Evolutionary conservation across 2,329 filamentous ascomycete species (phyloP), one percentile per base, ranked within the genome.

Genomic region (Cladophialophora exuberans): DNA sequence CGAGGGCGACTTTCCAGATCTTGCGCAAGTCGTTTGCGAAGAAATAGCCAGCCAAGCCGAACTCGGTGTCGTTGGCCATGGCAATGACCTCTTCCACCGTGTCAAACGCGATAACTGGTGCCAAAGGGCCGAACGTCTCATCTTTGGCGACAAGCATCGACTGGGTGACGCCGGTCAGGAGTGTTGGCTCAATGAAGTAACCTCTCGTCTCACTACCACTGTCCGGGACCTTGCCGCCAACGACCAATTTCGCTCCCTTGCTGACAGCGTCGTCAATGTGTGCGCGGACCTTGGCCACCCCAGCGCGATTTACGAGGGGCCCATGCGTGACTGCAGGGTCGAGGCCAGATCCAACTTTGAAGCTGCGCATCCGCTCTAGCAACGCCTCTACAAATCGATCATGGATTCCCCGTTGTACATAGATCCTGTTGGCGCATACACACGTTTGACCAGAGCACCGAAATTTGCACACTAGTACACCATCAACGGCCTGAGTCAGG

Each of bases 261-360:
- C 43, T 23, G 13, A 64, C 45, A 1, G 61, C 62, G 22, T 64
- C 62, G 20, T 58, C 38, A 3, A 59, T 31, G 47, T 57, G 48
- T 25, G 41, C 45, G 49, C 31, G 38, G 11, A 56, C 55, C 20
- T 62, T 61, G 20, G 36, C 31, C n/a, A 57, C 55, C 15, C 59
- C 60, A 20, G 53, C 53, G 17, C 64, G 57, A 48, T 64, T 64
- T 6, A 61, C 63, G n/a, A 95, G 75, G 18, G 90, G 89, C 1
- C 90, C 90, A 68, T 93, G 89, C 0, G 89, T 94, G 51, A 83
- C 79, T 58, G 81, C 83, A 39, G 84, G 73, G 1, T 81, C 81
- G 72, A 88, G 91, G 3, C 89, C 89, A 63, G 84, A 79, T 50
- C 90, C 90, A 51, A 93, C 85, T 66, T 83, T 86, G 79, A 94